A percentile compares a stretch with the other conserved stretches of the same genome.
These are phyloP conservation scores for Avena atlantica DNA, from an alignment of 176 grass and related monocot genomes.

Conservation along the genomic window DNA sequence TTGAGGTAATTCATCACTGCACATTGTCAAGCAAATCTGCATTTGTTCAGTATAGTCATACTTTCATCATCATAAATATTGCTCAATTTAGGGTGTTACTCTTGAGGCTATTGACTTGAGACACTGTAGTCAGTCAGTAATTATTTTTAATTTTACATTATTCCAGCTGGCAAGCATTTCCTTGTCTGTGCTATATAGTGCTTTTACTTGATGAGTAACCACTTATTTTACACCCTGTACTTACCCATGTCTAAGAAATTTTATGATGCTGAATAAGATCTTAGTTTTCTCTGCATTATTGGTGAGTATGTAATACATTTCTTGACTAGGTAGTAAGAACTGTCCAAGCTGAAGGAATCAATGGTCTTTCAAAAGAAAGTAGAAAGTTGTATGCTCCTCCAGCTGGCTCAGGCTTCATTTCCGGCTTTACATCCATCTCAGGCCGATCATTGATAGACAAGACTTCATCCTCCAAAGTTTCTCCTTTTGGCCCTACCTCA, in stretches of 20 bases:
- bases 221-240: background rate
- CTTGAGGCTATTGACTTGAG: background rate
- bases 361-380: slow-evolving; percentile 78
- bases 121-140: slow-evolving; percentile 10
- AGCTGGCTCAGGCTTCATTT: slow-evolving; percentile 94
- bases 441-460: slow-evolving; percentile 86
- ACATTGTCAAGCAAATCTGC: background rate
- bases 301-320: slow-evolving; percentile 35
- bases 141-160: slow-evolving; percentile 24
- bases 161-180: slow-evolving; percentile 9
- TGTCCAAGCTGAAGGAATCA: slow-evolving; percentile 93
- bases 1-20: slow-evolving; percentile 67
- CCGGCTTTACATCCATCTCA: slow-evolving; percentile 91
- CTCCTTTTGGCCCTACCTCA: slow-evolving; percentile 78
- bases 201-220: slow-evolving; percentile 20
- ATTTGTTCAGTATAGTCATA: slow-evolving; percentile 19
- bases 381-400: slow-evolving; percentile 87
- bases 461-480: slow-evolving; percentile 64
- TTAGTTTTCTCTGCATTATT: slow-evolving; percentile 36
- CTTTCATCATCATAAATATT: slow-evolving; percentile 26
- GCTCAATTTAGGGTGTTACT: background rate
- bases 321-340: slow-evolving; percentile 81
- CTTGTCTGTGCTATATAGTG: background rate
- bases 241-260: background rate
- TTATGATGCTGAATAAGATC: slow-evolving; percentile 24